phyloP scores from a whole-genome alignment of 176 grass and related monocot species.

The Typha latifolia region DNA sequence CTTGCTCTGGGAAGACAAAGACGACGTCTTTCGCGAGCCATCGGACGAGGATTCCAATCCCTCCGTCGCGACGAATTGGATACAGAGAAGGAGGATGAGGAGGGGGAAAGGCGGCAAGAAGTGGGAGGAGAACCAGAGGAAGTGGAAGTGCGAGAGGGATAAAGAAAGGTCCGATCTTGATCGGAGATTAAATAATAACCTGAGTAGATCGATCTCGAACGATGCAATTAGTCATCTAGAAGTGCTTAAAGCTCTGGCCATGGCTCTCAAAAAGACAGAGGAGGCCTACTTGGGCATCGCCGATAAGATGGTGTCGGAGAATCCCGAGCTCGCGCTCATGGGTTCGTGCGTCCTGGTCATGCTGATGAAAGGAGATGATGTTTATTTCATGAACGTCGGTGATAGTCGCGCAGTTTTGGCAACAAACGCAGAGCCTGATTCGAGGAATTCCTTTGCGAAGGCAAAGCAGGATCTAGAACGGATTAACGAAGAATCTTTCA shows the following conservation, averaged over 20 bases:
- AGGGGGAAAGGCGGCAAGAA: background rate
- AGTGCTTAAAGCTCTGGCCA: conserved; percentile 70
- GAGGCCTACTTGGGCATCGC: conserved; percentile 60
- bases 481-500: conserved; percentile 44
- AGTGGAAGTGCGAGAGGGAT: background rate
- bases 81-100: background rate
- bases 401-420: conserved; percentile 88
- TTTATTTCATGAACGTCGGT: conserved; percentile 95
- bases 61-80: too few relatives aligned
- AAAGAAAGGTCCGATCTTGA: conserved; percentile 1
- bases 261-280: conserved; percentile 66
- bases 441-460: conserved; percentile 11
- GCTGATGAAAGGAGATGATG: conserved; percentile 82
- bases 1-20: conserved; percentile 43
- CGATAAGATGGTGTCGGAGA: conserved; percentile 63
- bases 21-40: conserved; percentile 8
- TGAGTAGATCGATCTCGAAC: background rate
- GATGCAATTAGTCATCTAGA: conserved; percentile 31
- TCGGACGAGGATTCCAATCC: too few relatives aligned
- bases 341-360: conserved; percentile 82
- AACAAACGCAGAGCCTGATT: conserved; percentile 12
- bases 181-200: too few relatives aligned
- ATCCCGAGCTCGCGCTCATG: conserved; percentile 88
- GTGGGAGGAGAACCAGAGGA: too few relatives aligned
- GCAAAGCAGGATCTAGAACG: conserved; percentile 41